These are phyloP conservation scores for Moesziomyces globuligerus DNA, from an alignment of 1,284 basidiomycete species.

Conservation along the genomic window DNA sequence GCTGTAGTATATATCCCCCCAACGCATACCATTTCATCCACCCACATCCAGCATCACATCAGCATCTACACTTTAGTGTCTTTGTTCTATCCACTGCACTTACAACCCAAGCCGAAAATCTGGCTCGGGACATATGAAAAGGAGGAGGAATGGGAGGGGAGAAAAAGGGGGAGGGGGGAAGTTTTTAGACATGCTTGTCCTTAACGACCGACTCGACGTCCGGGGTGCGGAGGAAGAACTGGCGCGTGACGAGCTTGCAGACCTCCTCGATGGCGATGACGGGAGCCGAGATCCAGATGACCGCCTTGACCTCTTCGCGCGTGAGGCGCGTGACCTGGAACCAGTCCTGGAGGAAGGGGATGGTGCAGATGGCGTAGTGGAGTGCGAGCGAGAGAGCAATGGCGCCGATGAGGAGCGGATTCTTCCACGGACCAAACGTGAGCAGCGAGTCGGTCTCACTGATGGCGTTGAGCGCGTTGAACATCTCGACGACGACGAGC, in stretches of 20 bases:
- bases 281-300: constrained; percentile 85
- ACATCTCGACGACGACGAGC: constrained; percentile 95
- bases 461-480: constrained; percentile 98
- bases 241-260: constrained; percentile 35
- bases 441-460: constrained; percentile 96
- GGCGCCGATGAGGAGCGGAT: constrained; percentile 77
- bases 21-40: no score
- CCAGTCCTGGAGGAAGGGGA: constrained; percentile 60
- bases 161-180: not conserved
- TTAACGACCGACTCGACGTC: not conserved
- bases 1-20: no score
- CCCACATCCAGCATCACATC: no score
- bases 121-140: not conserved
- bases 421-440: constrained; percentile 88
- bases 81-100: no score
- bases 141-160: not conserved
- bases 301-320: constrained; percentile 93
- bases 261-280: constrained; percentile 88
- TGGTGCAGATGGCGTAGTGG: constrained; percentile 91
- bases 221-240: constrained; percentile 4
- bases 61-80: no score
- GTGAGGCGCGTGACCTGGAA: constrained; percentile 93
- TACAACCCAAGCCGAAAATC: no score
- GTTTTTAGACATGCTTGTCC: constrained; percentile 20
- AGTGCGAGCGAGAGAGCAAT: constrained; percentile 89